phyloP scores from a whole-genome alignment of 768 basidiomycete genomes.

The Mycena galericulata region DNA sequence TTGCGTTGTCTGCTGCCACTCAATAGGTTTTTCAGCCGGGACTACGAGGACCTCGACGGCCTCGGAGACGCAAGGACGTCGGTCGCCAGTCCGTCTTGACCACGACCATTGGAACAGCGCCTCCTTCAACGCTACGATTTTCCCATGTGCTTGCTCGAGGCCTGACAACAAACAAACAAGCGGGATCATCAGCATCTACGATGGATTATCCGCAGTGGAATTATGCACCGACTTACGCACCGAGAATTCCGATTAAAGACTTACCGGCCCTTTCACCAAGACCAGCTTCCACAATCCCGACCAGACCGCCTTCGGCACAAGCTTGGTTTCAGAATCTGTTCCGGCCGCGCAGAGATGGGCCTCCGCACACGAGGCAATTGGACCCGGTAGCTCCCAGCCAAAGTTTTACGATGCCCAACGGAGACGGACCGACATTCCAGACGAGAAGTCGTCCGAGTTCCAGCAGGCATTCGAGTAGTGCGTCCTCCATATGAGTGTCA shows the following conservation, averaged over 20 bases:
- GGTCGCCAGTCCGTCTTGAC: neutral
- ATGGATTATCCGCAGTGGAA: slow-evolving; percentile 1
- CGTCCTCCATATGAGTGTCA: neutral
- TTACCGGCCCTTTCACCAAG: slow-evolving; percentile 14
- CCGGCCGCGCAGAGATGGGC: neutral
- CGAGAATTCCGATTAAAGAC: neutral
- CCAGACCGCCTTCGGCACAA: neutral
- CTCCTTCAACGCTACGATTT: neutral
- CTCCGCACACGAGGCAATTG: neutral
- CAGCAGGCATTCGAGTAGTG: neutral
- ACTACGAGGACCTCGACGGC: slow-evolving; percentile 1
- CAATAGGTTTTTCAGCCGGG: neutral
- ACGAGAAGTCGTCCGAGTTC: neutral
- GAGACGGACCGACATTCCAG: neutral
- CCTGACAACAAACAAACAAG: neutral
- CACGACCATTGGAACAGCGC: too few relatives aligned
- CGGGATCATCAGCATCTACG: neutral
- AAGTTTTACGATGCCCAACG: neutral
- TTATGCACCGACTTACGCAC: neutral
- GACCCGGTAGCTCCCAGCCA: neutral
- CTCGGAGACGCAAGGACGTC: slow-evolving; percentile 11
- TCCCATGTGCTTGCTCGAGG: slow-evolving; percentile 1
- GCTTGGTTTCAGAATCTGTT: neutral
- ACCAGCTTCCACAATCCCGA: slow-evolving; percentile 1
- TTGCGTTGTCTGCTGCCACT: neutral